A percentile compares a stretch with the other conserved stretches of the same genome.
These are phyloP conservation scores for Salvia hispanica DNA, from an alignment of 257 asterid species.

Conservation along the genomic window DNA sequence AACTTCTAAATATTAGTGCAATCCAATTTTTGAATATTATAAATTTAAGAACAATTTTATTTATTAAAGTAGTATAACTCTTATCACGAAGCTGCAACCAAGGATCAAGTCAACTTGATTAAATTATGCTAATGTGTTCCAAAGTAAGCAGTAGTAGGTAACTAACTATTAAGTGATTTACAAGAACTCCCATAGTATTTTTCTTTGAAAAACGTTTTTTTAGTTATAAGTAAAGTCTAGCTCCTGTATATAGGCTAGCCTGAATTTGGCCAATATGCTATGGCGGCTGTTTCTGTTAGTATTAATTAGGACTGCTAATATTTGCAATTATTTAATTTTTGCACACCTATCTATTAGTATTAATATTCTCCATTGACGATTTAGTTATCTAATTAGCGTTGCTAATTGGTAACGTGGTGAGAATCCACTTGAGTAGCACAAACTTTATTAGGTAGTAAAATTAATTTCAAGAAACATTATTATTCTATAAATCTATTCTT, in stretches of 20 bases:
- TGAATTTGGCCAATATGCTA: background rate
- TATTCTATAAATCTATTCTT: too few species aligned
- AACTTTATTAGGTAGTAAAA: background rate
- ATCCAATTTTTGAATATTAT: too few species aligned
- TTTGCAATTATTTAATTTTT: slow-evolving; percentile 17
- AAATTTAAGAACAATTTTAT: too few species aligned
- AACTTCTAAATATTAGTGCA: too few species aligned
- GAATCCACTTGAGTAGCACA: background rate
- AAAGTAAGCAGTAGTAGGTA: too few species aligned
- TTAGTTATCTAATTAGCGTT: background rate
- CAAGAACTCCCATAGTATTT: background rate
- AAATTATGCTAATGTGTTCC: background rate
- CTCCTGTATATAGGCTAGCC: background rate
- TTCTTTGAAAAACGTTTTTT: too few species aligned
- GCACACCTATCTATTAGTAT: background rate
- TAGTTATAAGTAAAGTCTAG: slow-evolving; percentile 1
- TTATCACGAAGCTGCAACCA: background rate
- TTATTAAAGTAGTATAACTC: too few species aligned
- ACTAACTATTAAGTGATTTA: background rate
- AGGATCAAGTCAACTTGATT: slow-evolving; percentile 21
- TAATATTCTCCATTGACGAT: background rate
- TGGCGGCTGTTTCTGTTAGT: slow-evolving; percentile 11
- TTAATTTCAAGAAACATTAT: too few species aligned
- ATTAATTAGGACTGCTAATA: slow-evolving; percentile 23
- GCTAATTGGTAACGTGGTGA: background rate